Percentiles rank a stretch among this genome's conserved stretches.
phyloP scores from a whole-genome alignment of 2,329 filamentous ascomycete species.

The Dothistroma pini region DNA sequence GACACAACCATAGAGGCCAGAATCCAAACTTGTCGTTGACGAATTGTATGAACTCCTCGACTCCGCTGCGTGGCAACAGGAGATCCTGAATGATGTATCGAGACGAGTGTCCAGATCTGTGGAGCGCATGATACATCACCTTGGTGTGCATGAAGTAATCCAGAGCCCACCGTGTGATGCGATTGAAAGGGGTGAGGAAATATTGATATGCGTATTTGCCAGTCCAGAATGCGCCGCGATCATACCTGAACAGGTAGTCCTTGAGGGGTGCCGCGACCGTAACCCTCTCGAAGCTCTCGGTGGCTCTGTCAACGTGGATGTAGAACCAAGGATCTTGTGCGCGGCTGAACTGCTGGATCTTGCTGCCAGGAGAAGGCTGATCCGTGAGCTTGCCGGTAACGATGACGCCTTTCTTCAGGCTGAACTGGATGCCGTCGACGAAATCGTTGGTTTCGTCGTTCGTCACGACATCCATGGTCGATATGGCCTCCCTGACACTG shows the following conservation, averaged over 20 bases:
- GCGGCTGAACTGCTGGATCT: conserved; percentile 51
- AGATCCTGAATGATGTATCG: conserved; percentile 62
- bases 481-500: conserved; percentile 42
- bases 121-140: conserved; percentile 60
- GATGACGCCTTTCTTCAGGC: conserved; percentile 41
- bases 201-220: conserved; percentile 59
- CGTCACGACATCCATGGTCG: conserved; percentile 37
- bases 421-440: conserved; percentile 56
- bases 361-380: conserved; percentile 32
- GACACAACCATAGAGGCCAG: conserved; percentile 60
- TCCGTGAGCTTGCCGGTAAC: conserved; percentile 38
- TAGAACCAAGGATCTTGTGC: conserved; percentile 70
- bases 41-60: conserved; percentile 53
- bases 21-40: conserved; percentile 47
- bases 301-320: conserved; percentile 54
- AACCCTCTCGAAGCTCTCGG: conserved; percentile 8
- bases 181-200: conserved; percentile 58
- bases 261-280: conserved; percentile 41
- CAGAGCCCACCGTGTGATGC: conserved; percentile 55
- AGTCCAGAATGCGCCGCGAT: conserved; percentile 64
- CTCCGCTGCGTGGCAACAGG: conserved; percentile 53
- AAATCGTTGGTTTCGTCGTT: conserved; percentile 53
- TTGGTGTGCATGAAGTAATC: conserved; percentile 61
- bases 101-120: conserved; percentile 52
- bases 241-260: conserved; percentile 60